phyloP scores from a whole-genome alignment of 352 stramenopile species.

The Globisporangium lucens region DNA sequence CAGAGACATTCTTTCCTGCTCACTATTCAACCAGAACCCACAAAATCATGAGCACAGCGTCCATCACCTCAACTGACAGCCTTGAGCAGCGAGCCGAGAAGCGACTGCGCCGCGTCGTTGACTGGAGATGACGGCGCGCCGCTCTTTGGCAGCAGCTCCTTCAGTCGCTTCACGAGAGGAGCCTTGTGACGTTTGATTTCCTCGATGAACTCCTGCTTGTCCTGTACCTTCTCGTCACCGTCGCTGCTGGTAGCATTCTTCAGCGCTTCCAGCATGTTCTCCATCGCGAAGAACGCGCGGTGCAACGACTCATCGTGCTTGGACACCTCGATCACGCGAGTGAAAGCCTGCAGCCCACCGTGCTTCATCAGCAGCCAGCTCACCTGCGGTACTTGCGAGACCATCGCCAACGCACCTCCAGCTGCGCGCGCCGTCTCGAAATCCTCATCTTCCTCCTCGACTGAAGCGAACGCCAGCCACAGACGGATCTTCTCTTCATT shows the following conservation, averaged over 20 bases:
- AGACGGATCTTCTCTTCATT: constrained; percentile 92
- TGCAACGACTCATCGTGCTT: constrained; percentile 69
- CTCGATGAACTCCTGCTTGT: constrained; percentile 44
- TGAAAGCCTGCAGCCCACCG: constrained; percentile 56
- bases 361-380: constrained; percentile 72
- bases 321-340: constrained; percentile 43
- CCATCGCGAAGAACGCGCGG: constrained; percentile 66
- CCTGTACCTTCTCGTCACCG: constrained; percentile 30
- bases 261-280: constrained; percentile 68
- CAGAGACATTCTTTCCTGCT: not conserved
- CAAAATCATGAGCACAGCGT: not conserved
- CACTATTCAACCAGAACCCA: not conserved
- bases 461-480: constrained; percentile 91
- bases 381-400: constrained; percentile 74
- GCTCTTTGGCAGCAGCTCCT: constrained; percentile 22
- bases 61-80: constrained; percentile 11
- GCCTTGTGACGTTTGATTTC: constrained; percentile 34
- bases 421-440: constrained; percentile 91
- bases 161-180: constrained; percentile 36
- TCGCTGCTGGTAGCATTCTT: constrained; percentile 10
- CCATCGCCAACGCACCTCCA: constrained; percentile 92
- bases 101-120: constrained; percentile 49
- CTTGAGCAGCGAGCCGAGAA: constrained; percentile 40
- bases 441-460: constrained; percentile 91
- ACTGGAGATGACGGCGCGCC: constrained; percentile 25